These are phyloP conservation scores for Tuber umbilicatum DNA, from an alignment of 495 filamentous ascomycete species.

Conservation along the genomic window DNA sequence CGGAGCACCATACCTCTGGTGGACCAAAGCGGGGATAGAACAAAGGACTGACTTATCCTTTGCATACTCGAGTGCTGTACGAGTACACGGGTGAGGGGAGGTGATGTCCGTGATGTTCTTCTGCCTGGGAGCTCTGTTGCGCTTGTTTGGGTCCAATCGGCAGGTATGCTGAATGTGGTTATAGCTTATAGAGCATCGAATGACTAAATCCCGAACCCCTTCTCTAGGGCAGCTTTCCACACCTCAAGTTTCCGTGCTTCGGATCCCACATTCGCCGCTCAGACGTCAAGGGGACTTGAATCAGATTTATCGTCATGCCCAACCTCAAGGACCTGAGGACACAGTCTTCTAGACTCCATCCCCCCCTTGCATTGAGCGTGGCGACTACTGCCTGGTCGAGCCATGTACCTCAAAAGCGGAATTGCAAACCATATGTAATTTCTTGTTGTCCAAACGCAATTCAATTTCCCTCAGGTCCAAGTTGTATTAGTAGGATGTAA, in stretches of 20 bases:
- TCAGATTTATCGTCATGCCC: not conserved
- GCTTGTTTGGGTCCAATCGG: not conserved
- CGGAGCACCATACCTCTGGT: not conserved
- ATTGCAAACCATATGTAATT: not conserved
- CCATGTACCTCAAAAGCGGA: not conserved
- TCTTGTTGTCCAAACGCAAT: not conserved
- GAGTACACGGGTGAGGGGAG: not conserved
- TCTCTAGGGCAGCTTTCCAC: not conserved
- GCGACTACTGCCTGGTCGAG: not conserved
- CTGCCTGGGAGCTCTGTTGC: not conserved
- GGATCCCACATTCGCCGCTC: not conserved
- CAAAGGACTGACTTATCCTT: not conserved
- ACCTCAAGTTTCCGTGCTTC: not conserved
- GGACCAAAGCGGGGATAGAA: not conserved
- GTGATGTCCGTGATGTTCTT: not conserved
- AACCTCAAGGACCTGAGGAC: not conserved
- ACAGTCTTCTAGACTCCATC: not conserved
- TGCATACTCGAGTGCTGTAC: not conserved
- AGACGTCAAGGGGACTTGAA: not conserved
- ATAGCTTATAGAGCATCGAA: not conserved
- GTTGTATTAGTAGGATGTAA: not conserved
- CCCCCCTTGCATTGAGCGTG: not conserved
- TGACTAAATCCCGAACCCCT: not conserved
- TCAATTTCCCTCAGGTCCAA: slow-evolving; percentile 1
- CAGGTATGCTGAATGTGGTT: not conserved